Conservation (phyloP, 352 stramenopile species). For the Phytophthora brassicae region DNA sequence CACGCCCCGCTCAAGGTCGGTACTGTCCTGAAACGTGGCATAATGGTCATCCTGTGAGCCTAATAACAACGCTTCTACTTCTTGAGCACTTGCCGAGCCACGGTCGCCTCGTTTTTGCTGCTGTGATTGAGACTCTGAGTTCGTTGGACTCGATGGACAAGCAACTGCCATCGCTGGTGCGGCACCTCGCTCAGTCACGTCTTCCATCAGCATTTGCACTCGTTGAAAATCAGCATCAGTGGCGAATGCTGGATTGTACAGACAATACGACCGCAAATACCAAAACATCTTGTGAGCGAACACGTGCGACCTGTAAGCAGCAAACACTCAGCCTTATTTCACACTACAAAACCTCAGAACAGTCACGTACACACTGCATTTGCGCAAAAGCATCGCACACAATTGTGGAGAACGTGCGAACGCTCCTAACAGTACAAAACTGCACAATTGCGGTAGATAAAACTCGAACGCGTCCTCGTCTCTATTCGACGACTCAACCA, state of each 20-base stretch:
- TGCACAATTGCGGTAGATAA: conserved; percentile 83
- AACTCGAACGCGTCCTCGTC: conserved; percentile 79
- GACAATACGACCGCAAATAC: conserved; percentile 82
- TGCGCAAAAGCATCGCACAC: conserved; percentile 66
- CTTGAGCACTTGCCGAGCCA: conserved; percentile 35
- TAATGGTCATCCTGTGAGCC: conserved; percentile 65
- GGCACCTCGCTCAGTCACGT: conserved; percentile 61
- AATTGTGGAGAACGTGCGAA: conserved; percentile 70
- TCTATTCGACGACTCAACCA: conserved; percentile 53
- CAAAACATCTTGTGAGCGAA: conserved; percentile 86
- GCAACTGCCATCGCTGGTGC: conserved; percentile 50
- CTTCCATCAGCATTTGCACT: conserved; percentile 80
- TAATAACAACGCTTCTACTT: conserved; percentile 55
- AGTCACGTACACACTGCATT: conserved; percentile 67
- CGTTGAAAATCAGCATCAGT: conserved; percentile 55
- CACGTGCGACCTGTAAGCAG: conserved; percentile 64
- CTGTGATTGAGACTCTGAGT: conserved; percentile 17
- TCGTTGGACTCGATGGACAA: conserved; percentile 26
- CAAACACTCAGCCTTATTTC: background rate
- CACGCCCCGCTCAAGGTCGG: conserved; percentile 49
- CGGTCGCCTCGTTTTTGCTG: conserved; percentile 24
- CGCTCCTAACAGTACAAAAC: conserved; percentile 73
- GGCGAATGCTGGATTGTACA: conserved; percentile 59
- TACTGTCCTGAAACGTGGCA: conserved; percentile 55
- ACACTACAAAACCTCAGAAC: background rate